Percentiles rank a stretch among this genome's conserved stretches.
Conservation (phyloP, 2,329 filamentous ascomycete species). For the Lasiodiplodia theobromae region DNA sequence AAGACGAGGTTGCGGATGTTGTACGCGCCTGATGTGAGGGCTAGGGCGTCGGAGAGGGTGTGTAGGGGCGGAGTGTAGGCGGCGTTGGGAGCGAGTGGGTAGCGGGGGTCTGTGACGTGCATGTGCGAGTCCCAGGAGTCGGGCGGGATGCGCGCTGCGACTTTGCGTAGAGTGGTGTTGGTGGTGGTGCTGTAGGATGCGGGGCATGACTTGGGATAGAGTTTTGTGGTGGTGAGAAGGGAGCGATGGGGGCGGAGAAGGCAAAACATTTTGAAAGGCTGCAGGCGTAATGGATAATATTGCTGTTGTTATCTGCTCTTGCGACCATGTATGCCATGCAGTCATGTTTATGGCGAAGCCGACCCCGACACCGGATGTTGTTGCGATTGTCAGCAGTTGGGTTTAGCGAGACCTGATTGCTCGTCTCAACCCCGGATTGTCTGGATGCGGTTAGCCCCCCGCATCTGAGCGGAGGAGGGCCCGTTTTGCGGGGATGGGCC, state of each 20-base stretch:
- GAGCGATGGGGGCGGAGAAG: neutral
- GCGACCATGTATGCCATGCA: neutral
- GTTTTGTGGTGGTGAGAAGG: neutral
- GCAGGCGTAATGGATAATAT: neutral
- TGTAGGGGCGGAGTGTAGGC: constrained; percentile 60
- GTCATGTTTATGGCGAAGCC: neutral
- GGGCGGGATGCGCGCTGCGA: constrained; percentile 44
- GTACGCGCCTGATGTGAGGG: constrained; percentile 56
- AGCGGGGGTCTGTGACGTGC: constrained; percentile 66
- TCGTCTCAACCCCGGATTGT: neutral
- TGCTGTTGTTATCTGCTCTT: neutral
- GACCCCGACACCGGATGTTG: constrained; percentile 9
- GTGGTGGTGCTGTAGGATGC: neutral
- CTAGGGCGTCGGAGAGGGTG: constrained; percentile 58
- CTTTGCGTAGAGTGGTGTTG: neutral
- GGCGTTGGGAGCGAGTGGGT: constrained; percentile 57
- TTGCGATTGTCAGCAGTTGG: constrained; percentile 11
- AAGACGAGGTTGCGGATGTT: constrained; percentile 65
- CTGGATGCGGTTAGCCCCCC: neutral
- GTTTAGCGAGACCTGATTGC: neutral
- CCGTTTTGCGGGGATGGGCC: constrained; percentile 2
- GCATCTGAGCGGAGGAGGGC: neutral
- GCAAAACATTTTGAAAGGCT: neutral
- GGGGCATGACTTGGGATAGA: neutral
- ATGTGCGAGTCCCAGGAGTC: constrained; percentile 69